Conservation (phyloP, 371 early-diverging fungal genomes). For the Zopfochytrium polystomum region DNA sequence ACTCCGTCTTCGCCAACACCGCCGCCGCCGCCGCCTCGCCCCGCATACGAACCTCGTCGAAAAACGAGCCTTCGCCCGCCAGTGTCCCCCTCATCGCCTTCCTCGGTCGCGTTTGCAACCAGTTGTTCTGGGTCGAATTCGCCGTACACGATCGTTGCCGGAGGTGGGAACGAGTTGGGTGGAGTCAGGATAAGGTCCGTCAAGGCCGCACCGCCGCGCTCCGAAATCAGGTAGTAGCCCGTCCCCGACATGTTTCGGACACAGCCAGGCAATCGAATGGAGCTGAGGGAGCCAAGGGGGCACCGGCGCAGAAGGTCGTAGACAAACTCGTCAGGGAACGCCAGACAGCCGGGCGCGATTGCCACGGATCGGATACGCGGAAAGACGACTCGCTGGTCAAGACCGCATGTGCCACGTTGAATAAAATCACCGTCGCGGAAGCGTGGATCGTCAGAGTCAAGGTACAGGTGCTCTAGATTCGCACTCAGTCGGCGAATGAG, state of each 20-base stretch:
- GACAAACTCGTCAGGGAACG: conserved; percentile 26
- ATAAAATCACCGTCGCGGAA: conserved; percentile 22
- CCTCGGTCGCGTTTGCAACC: too few relatives aligned
- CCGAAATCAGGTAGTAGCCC: conserved; percentile 19
- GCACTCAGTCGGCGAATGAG: conserved; percentile 23
- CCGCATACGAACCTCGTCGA: not conserved
- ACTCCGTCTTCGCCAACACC: not conserved
- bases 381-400: conserved; percentile 28
- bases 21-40: not conserved
- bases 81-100: not conserved
- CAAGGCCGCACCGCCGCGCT: conserved; percentile 18
- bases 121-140: conserved; percentile 4
- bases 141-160: not conserved
- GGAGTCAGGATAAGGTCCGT: conserved; percentile 28
- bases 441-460: conserved; percentile 22
- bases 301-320: conserved; percentile 22
- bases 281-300: conserved; percentile 13
- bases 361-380: conserved; percentile 20
- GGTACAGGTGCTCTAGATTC: conserved; percentile 16
- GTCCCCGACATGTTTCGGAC: conserved; percentile 8
- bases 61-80: not conserved
- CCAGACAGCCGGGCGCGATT: conserved; percentile 25
- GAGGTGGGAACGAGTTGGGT: conserved; percentile 17
- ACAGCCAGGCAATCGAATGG: conserved; percentile 26
- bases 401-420: conserved; percentile 22